Percentiles rank a stretch among this genome's conserved stretches.
Conservation (phyloP, 2,329 filamentous ascomycete species). For the Penicillium freii region DNA sequence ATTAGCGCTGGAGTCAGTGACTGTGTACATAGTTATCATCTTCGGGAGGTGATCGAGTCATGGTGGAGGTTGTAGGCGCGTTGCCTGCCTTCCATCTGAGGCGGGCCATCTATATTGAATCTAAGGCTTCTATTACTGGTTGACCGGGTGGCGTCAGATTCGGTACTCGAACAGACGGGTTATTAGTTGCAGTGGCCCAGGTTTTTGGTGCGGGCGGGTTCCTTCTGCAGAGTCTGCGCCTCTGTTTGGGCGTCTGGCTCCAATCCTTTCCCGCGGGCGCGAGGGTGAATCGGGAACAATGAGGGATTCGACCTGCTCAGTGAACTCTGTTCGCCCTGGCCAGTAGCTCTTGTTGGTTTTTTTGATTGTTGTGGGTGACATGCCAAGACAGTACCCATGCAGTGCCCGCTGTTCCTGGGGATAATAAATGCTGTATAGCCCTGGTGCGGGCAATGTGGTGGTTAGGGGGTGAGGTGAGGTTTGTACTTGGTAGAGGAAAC, state of each 20-base stretch:
- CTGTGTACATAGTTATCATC: too few relatives aligned
- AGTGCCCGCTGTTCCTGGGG: neutral
- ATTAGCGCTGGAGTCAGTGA: neutral
- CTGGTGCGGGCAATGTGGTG: neutral
- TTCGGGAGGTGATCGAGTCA: neutral
- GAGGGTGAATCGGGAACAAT: neutral
- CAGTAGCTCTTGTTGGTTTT: neutral
- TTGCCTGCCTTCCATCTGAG: neutral
- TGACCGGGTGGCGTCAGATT: neutral
- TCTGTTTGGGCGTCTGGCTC: neutral
- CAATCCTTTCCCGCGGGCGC: neutral
- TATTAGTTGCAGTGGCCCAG: neutral
- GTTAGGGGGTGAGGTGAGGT: neutral
- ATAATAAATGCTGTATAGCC: neutral
- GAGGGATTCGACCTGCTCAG: neutral
- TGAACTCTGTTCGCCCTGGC: neutral
- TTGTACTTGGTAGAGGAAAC: neutral
- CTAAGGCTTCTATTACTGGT: neutral
- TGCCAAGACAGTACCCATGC: neutral
- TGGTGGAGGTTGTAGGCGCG: neutral
- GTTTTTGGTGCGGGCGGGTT: neutral
- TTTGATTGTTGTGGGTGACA: neutral
- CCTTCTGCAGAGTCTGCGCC: neutral
- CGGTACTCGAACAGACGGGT: neutral
- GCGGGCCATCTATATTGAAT: neutral